Evolutionary conservation across 2,329 filamentous ascomycete genomes (phyloP).

Genomic region (Alternaria burnsii): DNA sequence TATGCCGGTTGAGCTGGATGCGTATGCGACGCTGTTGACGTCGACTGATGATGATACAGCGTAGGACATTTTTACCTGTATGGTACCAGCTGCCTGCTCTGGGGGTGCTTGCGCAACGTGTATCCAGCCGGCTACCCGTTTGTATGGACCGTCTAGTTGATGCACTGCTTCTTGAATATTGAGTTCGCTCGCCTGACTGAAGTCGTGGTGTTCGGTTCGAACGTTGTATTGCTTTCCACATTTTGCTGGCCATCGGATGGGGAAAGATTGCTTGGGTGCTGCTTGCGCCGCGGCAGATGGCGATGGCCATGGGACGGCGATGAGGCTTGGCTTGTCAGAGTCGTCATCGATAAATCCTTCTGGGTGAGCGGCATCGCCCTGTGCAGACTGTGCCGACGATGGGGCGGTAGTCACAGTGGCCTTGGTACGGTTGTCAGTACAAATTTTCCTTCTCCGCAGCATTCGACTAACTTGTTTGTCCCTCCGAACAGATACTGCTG

Average conservation of each 20-base stretch:
- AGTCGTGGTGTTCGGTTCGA: constrained; percentile 41
- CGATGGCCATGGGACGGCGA: constrained; percentile 27
- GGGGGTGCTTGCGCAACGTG: constrained; percentile 47
- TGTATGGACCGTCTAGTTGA: constrained; percentile 43
- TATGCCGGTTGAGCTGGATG: constrained; percentile 31
- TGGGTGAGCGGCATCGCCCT: constrained; percentile 15
- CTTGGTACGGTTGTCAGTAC: constrained; percentile 17
- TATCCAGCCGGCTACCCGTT: constrained; percentile 51
- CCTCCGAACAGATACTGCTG: constrained; percentile 25
- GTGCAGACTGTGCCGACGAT: constrained; percentile 25
- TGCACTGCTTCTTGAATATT: constrained; percentile 42
- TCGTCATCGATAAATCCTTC: constrained; percentile 28
- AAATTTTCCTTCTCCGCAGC: neutral
- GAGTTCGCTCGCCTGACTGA: constrained; percentile 34
- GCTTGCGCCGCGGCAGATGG: constrained; percentile 20
- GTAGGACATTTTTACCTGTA: constrained; percentile 49
- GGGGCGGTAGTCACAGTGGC: neutral
- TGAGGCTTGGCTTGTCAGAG: constrained; percentile 17
- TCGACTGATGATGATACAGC: constrained; percentile 48
- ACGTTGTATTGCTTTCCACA: constrained; percentile 47
- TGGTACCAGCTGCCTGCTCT: constrained; percentile 46
- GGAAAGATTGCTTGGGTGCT: constrained; percentile 32
- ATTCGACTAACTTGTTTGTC: constrained; percentile 29
- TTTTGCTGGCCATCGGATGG: constrained; percentile 48
- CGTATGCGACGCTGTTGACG: constrained; percentile 42